Base-by-base conservation (phyloP, 805 yeast species). In the Metschnikowia orientalis region DNA sequence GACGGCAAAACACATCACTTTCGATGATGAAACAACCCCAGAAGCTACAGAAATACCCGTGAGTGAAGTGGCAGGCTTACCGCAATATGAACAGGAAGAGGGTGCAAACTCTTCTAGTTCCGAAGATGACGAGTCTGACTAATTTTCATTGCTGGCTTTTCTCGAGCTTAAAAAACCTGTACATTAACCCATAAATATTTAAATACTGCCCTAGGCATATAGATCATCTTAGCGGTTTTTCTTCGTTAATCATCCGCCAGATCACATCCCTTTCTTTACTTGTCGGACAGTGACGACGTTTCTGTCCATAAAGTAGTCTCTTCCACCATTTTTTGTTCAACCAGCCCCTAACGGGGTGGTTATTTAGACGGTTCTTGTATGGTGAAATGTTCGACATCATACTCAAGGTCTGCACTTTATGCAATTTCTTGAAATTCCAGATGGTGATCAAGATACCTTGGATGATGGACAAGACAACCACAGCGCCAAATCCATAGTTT, bases 341-440 rank as follows among this genome's bases (percentile, higher is more conserved):
- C 35, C 40, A 18, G 15, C 40, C 33, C 18, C 29, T 27, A 8
- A 18, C 19, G 24, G 16, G 26, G 19, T 28, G 18, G 12, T 28
- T 33, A 14, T 34, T 41, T 30, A 32, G 30, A n/a, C 34, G 39
- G 26, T 35, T 28, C 19, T 35, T 23, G 33, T 35, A 13, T 28
- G 28, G 24, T 8, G 26, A 26, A 13, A 37, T 26, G 25, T 31
- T 39, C 8, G 58, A 56, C 69, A 62, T 75, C 73, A 81, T 74
- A 1, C 89, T 79, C 47, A 83, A 56, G 39, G 70, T 75, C 37
- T 82, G 87, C 0, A 84, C 86, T 11, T 72, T 61, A 33, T 71
- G 66, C 25, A 84, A 56, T 10, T 74, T 74, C 27, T 67, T 63
- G 56, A 80, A 75, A 46, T 79, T 79, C 26, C 69, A 56, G 19